Evolutionary conservation across 495 filamentous ascomycete genomes (phyloP).

Genomic region (Aspergillus funiculosus): DNA sequence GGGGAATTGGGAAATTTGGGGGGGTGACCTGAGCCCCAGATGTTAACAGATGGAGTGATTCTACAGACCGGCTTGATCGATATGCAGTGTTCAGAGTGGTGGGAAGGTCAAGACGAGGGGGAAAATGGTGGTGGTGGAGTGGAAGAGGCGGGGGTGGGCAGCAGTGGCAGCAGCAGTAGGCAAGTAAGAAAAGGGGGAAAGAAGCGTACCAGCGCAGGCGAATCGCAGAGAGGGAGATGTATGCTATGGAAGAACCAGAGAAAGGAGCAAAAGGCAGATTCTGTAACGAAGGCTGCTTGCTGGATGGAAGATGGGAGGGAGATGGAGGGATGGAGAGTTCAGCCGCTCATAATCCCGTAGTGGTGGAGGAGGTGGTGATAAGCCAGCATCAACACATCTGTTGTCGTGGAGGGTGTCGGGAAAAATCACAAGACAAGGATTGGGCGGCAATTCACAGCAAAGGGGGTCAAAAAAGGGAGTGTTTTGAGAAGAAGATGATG

Average conservation of each 20-base stretch:
- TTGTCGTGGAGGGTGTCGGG: background rate
- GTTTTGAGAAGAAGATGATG: conserved; percentile 1
- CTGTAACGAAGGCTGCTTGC: conserved; percentile 2
- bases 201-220: conserved; percentile 19
- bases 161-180: conserved; percentile 5
- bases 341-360: conserved; percentile 16
- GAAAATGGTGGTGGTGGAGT: conserved; percentile 12
- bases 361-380: no score
- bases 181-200: conserved; percentile 12
- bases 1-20: conserved; percentile 4
- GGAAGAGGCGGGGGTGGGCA: conserved; percentile 16
- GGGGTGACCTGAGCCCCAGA: conserved; percentile 11
- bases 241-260: background rate
- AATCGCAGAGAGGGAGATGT: conserved; percentile 1
- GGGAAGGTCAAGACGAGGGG: conserved; percentile 12
- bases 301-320: conserved; percentile 4
- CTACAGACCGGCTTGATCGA: conserved; percentile 15
- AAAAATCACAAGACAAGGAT: conserved; percentile 4
- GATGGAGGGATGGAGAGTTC: background rate
- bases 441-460: conserved; percentile 1
- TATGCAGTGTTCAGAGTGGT: conserved; percentile 18
- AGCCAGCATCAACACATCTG: conserved; percentile 1
- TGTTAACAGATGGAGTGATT: conserved; percentile 15
- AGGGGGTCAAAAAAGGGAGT: conserved; percentile 1
- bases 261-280: conserved; percentile 7